Evolutionary conservation across 75 land plant species (phyloP).

Genomic region (Isoetes taiwanensis): DNA sequence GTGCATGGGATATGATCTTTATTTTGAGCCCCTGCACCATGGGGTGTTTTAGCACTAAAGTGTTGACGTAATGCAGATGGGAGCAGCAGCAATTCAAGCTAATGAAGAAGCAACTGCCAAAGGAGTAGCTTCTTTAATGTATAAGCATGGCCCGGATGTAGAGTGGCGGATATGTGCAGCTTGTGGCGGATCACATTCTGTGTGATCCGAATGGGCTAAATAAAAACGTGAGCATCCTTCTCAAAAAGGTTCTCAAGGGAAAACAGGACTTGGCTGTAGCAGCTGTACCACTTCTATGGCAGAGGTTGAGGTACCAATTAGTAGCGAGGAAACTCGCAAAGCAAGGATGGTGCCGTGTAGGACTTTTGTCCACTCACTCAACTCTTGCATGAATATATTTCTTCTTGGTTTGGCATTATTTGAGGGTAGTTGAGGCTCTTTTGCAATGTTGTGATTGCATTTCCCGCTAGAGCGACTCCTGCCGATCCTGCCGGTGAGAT

Average conservation of each 20-base stretch:
- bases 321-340: conserved; percentile 79
- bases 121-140: conserved; percentile 82
- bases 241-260: conserved; percentile 56
- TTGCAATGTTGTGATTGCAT: too few species aligned
- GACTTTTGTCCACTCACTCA: too few species aligned
- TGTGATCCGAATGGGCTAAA: conserved; percentile 48
- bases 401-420: too few species aligned
- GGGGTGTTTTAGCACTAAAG: not conserved
- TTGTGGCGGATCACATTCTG: conserved; percentile 96
- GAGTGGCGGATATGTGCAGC: conserved; percentile 92
- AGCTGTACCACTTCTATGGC: conserved; percentile 76
- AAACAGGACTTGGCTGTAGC: conserved; percentile 78
- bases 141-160: conserved; percentile 84
- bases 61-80: conserved; percentile 35
- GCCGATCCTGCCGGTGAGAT: too few species aligned
- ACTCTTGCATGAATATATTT: too few species aligned
- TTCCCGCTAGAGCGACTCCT: too few species aligned
- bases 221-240: conserved; percentile 39
- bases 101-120: conserved; percentile 83
- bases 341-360: conserved; percentile 94
- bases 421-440: too few species aligned
- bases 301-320: conserved; percentile 51
- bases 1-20: too few species aligned
- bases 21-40: not conserved
- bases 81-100: conserved; percentile 45